Evolutionary conservation across 371 early-diverging fungal species (phyloP).

Genomic region (Haplosporangium sp.): DNA sequence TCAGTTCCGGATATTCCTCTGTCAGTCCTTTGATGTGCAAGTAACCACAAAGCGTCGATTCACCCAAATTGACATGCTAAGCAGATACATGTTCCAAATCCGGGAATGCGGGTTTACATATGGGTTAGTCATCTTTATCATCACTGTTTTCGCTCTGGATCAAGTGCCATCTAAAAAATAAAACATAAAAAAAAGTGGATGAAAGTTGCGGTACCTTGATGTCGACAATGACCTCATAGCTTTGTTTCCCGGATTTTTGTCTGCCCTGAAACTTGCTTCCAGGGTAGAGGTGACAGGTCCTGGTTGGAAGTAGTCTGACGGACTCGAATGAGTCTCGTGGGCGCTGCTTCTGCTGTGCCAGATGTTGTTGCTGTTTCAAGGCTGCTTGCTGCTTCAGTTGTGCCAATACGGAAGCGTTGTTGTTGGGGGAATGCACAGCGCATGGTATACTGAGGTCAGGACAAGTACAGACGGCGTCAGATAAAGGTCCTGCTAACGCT

Average conservation of each 20-base stretch:
- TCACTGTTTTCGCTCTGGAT: neutral
- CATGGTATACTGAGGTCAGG: no score
- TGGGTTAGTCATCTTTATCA: no score
- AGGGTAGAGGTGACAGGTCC: conserved; percentile 60
- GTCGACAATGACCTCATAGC: conserved; percentile 78
- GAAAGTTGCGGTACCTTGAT: conserved; percentile 67
- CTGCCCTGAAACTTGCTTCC: conserved; percentile 78
- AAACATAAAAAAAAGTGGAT: neutral
- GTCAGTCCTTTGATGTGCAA: conserved; percentile 84
- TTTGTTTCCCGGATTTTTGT: conserved; percentile 71
- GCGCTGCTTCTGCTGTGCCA: neutral
- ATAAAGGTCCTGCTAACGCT: neutral
- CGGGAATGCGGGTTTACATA: no score
- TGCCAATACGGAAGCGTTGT: neutral
- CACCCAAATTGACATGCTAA: conserved; percentile 79
- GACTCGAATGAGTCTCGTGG: conserved; percentile 7
- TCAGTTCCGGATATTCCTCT: conserved; percentile 78
- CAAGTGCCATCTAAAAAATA: neutral
- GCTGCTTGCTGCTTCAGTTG: conserved; percentile 24
- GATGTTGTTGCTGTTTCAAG: conserved; percentile 17
- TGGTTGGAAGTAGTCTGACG: conserved; percentile 3
- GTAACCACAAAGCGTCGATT: conserved; percentile 80
- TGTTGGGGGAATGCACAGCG: no score
- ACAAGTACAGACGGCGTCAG: conserved; percentile 17
- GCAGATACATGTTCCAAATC: neutral